Evolutionary conservation across 192 early-diverging fungal genomes (phyloP), one percentile per base, ranked within the genome.

Genomic region (Linnemannia elongata): DNA sequence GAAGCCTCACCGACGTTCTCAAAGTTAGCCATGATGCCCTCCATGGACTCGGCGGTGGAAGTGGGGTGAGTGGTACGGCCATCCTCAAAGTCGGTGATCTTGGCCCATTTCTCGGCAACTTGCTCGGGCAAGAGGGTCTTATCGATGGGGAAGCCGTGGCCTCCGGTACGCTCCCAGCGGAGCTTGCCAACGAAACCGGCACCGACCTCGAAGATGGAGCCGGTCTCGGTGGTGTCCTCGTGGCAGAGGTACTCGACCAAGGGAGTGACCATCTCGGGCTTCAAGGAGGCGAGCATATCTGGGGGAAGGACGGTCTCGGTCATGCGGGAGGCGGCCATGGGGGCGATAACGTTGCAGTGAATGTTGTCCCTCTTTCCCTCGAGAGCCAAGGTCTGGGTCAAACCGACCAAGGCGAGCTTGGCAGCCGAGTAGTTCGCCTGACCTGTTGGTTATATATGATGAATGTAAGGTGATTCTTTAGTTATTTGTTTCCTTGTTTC

Each of bases 301-400:
- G 95, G 95, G 38, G 99, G 99, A 94, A 98, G 96, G 36, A 98
- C 92, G 30, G 97, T 97, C 79, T 97, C 99, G 8, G 98, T 99
- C 98, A 99, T 98, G 66, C 97, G 93, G 22, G 97, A 97, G 24
- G 97, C 98, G 55, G 99, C 99, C 88, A 99, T 93, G 52, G 99
- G 99, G 41, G 98, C 99, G 90, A 99, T 98, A 69, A 96, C 95
- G 89, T 99, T 99, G 85, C 89, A 91, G 81, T 93, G 93, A 66
- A 99, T 97, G 82, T 99, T 99, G 89, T 99, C 95, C 91, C 94
- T 98, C 75, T 89, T 94, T 81, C 99, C 99, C 90, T 99, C 99
- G 60, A 93, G 92, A 38, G 99, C 98, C 82, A 99, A 92, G 36
- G 99, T 95, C 79, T 94, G 93, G 82, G 96, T 94, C 85, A 99